phyloP scores from a whole-genome alignment of 2,329 filamentous ascomycete species.

The Venturia oleaginea region DNA sequence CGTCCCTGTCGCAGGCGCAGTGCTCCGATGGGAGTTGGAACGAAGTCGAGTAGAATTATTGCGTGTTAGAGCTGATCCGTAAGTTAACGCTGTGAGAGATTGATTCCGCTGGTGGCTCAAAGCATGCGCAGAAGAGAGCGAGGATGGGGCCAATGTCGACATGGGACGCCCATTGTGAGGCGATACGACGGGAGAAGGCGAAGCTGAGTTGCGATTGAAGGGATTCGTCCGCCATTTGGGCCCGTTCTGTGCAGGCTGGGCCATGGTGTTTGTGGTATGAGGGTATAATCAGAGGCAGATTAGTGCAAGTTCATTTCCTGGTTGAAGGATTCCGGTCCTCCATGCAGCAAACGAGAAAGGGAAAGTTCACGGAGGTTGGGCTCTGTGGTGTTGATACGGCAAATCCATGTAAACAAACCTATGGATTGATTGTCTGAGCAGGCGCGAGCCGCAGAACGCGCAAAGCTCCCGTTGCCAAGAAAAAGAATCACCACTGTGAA shows the following conservation, averaged over 20 bases:
- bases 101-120: conserved; percentile 57
- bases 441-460: background rate
- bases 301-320: background rate
- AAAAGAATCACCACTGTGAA: background rate
- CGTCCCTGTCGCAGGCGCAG: conserved; percentile 60
- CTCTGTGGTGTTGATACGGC: background rate
- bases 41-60: conserved; percentile 32
- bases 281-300: background rate
- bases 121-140: conserved; percentile 28
- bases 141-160: conserved; percentile 50
- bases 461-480: background rate
- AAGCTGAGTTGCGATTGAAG: conserved; percentile 58
- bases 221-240: conserved; percentile 72
- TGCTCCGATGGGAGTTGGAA: conserved; percentile 57
- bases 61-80: conserved; percentile 21
- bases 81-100: conserved; percentile 47
- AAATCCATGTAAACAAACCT: background rate
- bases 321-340: background rate
- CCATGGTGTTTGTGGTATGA: conserved; percentile 31
- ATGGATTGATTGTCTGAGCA: too few species aligned
- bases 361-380: background rate
- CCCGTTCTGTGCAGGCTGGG: conserved; percentile 49
- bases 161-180: conserved; percentile 53
- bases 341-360: background rate
- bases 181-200: conserved; percentile 53